Base-by-base conservation (phyloP, 2,329 filamentous ascomycete genomes). In the Botrytis fragariae region DNA sequence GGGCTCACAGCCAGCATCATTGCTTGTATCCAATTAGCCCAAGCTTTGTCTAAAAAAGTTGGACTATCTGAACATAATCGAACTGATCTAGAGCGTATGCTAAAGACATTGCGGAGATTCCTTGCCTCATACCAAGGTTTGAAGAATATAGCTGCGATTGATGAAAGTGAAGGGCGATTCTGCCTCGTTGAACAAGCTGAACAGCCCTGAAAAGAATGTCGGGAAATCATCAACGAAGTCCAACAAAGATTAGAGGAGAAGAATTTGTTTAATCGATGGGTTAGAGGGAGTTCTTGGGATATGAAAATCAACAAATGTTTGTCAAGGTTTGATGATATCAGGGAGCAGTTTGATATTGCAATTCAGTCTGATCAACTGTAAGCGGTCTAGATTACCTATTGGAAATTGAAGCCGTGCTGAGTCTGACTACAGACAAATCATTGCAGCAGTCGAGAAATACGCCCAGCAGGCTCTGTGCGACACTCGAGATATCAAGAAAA, bases 311-410 rank as follows among this genome's bases (percentile, higher is more conserved):
- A 60, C 7, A 69, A 69, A 39, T 60, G 51, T 44, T 42, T 69
- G 14, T 29, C 37, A 22, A 57, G 10, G 9, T 32, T 69, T 16
- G 54, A 60, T 25, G 51, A 69, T 37, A 32, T 59, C 3, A 69
- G 22, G 22, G 35, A 32, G 5, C 37, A 59, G 9, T 57, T 69
- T 57, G 51, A 69, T 32, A 32, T 69, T n/a, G 67, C 51, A 32
- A 60, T 69, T 20, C 54, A 69, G 29, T 59, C 48, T 35, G 54
- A 60, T 44, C 51, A 69, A 60, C 67, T 69, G 67, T 69, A 62
- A 8, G 37, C 16, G 14, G 12, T 39, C 35, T 39, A 37, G 9
- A 69, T 10, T 44, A 29, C 16, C 5, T 35, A 10, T 7, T 20
- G 12, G 25, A 29, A 42, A 18, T n/a, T 37, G 10, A 42, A 57